Percentiles rank a stretch among this genome's conserved stretches.
phyloP scores from a whole-genome alignment of 345 rosid genomes.

The Camelina sativa region DNA sequence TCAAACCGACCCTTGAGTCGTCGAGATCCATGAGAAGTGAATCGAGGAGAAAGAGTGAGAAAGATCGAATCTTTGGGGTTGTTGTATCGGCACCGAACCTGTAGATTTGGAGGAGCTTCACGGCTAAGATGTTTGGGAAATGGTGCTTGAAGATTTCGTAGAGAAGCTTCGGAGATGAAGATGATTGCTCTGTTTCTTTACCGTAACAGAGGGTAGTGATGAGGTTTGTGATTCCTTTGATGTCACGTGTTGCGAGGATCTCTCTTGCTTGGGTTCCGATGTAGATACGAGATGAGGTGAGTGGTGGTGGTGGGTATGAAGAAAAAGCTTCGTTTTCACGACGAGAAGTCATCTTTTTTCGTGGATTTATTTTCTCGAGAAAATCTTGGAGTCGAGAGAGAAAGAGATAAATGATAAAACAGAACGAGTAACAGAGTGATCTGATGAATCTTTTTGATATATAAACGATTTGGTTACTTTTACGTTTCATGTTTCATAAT shows the following conservation, averaged over 20 bases:
- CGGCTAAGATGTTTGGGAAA: constrained; percentile 26
- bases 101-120: constrained; percentile 28
- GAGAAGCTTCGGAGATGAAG: constrained; percentile 13
- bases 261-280: neutral
- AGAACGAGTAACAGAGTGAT: neutral
- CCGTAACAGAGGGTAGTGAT: constrained; percentile 26
- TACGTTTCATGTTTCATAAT: too few species aligned
- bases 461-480: too few species aligned
- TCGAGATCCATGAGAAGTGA: constrained; percentile 30
- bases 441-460: neutral
- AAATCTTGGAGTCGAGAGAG: neutral
- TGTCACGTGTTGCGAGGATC: constrained; percentile 21
- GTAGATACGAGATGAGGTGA: neutral
- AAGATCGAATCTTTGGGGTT: constrained; percentile 6
- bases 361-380: neutral
- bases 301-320: constrained; percentile 34
- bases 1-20: neutral
- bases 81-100: neutral
- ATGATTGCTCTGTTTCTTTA: constrained; percentile 24
- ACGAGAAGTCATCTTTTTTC: neutral
- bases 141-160: neutral
- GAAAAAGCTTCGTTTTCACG: neutral
- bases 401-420: neutral
- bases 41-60: constrained; percentile 12
- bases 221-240: constrained; percentile 7